phyloP scores from a whole-genome alignment of 345 rosid species.

The Camelina sativa region DNA sequence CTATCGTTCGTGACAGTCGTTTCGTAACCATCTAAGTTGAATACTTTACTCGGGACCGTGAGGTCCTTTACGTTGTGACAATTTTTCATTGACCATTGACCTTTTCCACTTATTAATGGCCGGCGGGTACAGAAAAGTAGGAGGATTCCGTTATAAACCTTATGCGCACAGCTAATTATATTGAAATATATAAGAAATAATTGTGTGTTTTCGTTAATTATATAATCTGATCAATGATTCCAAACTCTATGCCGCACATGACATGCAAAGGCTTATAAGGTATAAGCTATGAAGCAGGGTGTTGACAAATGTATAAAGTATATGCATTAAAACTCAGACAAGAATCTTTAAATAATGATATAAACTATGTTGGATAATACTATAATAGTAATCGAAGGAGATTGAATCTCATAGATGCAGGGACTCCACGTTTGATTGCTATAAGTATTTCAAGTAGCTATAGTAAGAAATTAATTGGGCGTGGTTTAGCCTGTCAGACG shows the following conservation, averaged over 20 bases:
- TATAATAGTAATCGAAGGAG: too few relatives aligned
- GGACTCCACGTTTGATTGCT: too few relatives aligned
- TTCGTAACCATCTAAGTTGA: conserved; percentile 17
- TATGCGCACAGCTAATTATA: background rate
- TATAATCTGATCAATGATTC: conserved; percentile 18
- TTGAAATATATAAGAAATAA: conserved; percentile 1
- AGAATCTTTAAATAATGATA: too few relatives aligned
- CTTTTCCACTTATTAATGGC: background rate
- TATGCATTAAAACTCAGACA: background rate
- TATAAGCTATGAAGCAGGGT: background rate
- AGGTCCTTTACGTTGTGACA: conserved; percentile 19
- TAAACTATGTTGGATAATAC: too few relatives aligned
- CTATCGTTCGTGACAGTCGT: conserved; percentile 3
- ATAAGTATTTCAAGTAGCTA: too few relatives aligned
- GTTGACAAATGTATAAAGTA: background rate
- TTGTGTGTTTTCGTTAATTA: conserved; percentile 4
- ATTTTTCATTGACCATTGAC: conserved; percentile 18
- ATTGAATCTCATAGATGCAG: too few relatives aligned
- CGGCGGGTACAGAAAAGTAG: background rate
- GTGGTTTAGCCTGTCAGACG: too few relatives aligned
- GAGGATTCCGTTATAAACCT: background rate
- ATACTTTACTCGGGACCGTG: conserved; percentile 13
- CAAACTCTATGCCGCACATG: conserved; percentile 29
- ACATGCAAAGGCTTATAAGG: background rate
- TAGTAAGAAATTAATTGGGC: too few relatives aligned